Base-by-base conservation (phyloP, 345 rosid genomes). In the Rhizophora mangle region DNA sequence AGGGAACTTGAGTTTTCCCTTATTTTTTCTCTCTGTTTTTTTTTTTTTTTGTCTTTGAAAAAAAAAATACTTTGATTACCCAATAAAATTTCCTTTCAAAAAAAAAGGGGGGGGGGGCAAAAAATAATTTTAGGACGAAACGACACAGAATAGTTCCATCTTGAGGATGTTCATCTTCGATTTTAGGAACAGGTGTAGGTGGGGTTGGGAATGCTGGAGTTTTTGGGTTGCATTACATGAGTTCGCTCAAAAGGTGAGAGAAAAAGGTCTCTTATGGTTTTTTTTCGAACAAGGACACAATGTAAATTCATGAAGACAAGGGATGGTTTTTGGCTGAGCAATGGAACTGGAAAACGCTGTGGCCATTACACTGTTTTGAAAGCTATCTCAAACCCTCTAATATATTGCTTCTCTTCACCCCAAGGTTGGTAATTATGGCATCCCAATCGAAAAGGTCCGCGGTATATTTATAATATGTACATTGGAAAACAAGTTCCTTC, bases 301-400 rank as follows among this genome's bases (percentile, higher is more conserved):
- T n/a, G n/a, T 74, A 61, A 34, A 34, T 8, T 67, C 57, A 71
- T 63, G 66, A 58, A 69, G 21, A 68, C 56, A 82, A 55, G 62
- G 72, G 68, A 70, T 65, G 72, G n/a, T n/a, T n/a, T 69, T 67
- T 76, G 71, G 63, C 37, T 60, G 29, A 70, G 61, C 78, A 78
- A 72, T n/a, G 83, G 64, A 77, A 74, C 76, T 67, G 74, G n/a
- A n/a, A 77, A 77, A 61, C 56, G 61, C 70, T 66, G n/a, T 66
- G 66, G 69, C n/a, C 72, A 66, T 80, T 77, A n/a, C 64, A 75
- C 82, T 75, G 68, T 75, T 67, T 13, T 49, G 83, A 80, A 75
- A 83, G 86, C 82, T 70, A 67, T 72, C 63, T 61, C 47, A 65
- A 70, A 77, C 80, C 83, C 75, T 60, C 74, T 63, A n/a, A 61